These are phyloP conservation scores for Anisodus acutangulus DNA, from an alignment of 257 asterid species.

Conservation along the genomic window DNA sequence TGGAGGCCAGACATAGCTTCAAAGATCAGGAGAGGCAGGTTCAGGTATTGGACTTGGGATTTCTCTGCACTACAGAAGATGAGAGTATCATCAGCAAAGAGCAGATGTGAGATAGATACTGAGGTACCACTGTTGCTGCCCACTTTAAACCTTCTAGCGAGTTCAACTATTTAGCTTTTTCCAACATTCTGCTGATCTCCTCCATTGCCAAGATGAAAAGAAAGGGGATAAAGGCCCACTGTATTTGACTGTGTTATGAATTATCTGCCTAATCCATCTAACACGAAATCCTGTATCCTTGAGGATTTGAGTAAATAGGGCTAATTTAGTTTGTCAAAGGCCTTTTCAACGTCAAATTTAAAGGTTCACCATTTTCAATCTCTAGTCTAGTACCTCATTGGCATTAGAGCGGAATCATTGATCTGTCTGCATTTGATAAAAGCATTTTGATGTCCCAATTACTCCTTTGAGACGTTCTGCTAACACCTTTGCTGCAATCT, in stretches of 20 bases:
- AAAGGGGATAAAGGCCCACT: too few species aligned
- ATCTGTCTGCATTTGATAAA: background rate
- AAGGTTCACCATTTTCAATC: background rate
- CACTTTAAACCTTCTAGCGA: too few species aligned
- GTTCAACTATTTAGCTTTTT: too few species aligned
- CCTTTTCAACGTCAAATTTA: background rate
- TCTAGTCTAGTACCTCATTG: background rate
- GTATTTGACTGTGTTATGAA: background rate
- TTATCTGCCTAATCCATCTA: background rate
- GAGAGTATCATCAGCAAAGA: too few species aligned
- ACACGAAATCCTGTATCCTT: background rate
- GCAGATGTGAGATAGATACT: too few species aligned
- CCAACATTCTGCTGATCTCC: too few species aligned
- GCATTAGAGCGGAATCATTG: background rate
- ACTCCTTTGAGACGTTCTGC: background rate
- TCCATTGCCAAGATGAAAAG: too few species aligned
- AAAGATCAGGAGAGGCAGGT: too few species aligned
- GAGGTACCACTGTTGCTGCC: too few species aligned
- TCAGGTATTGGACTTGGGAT: too few species aligned
- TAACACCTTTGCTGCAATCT: background rate
- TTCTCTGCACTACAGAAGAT: too few species aligned
- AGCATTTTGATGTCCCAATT: background rate
- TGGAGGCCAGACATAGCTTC: too few species aligned
- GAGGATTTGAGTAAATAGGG: background rate
- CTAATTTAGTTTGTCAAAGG: background rate